Evolutionary conservation across 352 stramenopile genomes (phyloP).

Genomic region (Phytophthora pluvialis): DNA sequence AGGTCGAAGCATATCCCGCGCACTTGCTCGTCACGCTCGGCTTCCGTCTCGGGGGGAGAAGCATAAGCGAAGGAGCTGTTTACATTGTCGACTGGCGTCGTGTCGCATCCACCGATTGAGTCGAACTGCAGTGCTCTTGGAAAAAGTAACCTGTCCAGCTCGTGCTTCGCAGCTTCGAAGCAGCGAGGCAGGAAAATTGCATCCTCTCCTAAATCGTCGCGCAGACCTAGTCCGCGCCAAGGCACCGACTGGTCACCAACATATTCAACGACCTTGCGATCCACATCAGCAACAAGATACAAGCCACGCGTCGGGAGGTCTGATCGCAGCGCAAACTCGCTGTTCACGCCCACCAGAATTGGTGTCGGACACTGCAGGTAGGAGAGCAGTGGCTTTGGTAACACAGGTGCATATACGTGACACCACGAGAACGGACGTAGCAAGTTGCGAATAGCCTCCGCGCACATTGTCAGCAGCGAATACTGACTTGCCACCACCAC

Average conservation of each 20-base stretch:
- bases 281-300: constrained; percentile 77
- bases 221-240: constrained; percentile 68
- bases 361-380: constrained; percentile 92
- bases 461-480: constrained; percentile 80
- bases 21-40: constrained; percentile 52
- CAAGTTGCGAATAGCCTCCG: constrained; percentile 85
- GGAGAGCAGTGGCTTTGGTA: constrained; percentile 84
- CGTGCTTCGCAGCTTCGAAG: constrained; percentile 60
- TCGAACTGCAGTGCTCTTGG: constrained; percentile 49
- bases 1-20: constrained; percentile 74
- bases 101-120: constrained; percentile 43
- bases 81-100: constrained; percentile 1
- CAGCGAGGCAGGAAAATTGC: constrained; percentile 60
- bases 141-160: constrained; percentile 61
- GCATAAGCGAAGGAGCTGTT: constrained; percentile 20
- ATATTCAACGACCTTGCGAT: constrained; percentile 77
- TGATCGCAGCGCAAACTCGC: constrained; percentile 58
- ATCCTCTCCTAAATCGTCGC: constrained; percentile 39
- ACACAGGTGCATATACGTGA: constrained; percentile 89
- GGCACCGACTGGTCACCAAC: constrained; percentile 57
- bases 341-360: constrained; percentile 89
- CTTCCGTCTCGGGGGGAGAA: constrained; percentile 29
- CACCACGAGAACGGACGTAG: constrained; percentile 90
- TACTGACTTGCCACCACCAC: constrained; percentile 87
- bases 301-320: constrained; percentile 73